Evolutionary conservation across 2,329 filamentous ascomycete genomes (phyloP), one percentile per base, ranked within the genome.

Genomic region (Diplodia seriata): DNA sequence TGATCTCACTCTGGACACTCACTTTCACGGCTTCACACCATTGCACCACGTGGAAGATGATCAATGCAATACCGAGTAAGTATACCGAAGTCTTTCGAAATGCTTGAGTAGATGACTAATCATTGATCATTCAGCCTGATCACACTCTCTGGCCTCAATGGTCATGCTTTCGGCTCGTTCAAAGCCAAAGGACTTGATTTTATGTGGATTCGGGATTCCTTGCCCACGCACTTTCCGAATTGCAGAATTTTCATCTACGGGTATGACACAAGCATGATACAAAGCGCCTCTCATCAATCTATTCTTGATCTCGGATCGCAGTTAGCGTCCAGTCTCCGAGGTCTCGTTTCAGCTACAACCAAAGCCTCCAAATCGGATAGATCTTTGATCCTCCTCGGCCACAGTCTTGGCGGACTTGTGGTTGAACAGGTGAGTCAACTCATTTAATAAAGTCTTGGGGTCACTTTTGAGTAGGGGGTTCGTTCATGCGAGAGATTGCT

Each of bases 81-180:
- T 26, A 3, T 53, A 4, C 15, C 50, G 1, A 1, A 53, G 23
- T 8, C 15, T 12, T 12, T 1, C 43, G 11, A 47, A 0, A 12
- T 47, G 6, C 8, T 43, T 18, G 18, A 2, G 40, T 1, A 43
- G 18, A n/a, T n/a, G 40, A 43, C 40, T 43, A 6, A 43, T 43
- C 18, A 8, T 7, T 33, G 23, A n/a, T 9, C 1, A 8, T 29
- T 9, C 7, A 47, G 56, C 23, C 14, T 47, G 1, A 31, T 61
- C 12, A 40, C 38, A 9, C 36, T 61, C 12, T 47, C 56, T 11
- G 56, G 56, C 4, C 56, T 61, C 8, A 61, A 61, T 26, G 56
- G 56, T 0, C 56, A 61, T 47, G 56, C 56, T 12, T 61, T 61
- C 38, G 56, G 56, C 20, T 61, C 56, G 29, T 61, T 61, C 56